phyloP scores from a whole-genome alignment of 371 early-diverging fungal genomes.

The Mortierella sp. region DNA sequence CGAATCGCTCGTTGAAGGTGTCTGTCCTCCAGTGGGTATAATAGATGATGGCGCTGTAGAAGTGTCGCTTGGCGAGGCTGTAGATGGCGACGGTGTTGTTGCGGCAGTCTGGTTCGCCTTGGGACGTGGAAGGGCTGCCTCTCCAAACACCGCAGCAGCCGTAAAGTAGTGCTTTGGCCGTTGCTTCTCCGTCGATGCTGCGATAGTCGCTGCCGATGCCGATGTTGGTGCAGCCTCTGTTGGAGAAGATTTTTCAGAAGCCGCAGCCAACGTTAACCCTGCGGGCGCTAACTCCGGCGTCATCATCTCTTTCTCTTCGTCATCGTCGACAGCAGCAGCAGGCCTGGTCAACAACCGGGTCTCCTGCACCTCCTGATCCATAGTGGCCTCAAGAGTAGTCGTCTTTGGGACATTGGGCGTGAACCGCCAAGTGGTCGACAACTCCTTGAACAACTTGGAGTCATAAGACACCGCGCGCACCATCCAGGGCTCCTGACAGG shows the following conservation, averaged over 20 bases:
- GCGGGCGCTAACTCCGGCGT: too few relatives aligned
- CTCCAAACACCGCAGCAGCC: slow-evolving; percentile 47
- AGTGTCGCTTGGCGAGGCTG: neutral
- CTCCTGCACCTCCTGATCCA: slow-evolving; percentile 40
- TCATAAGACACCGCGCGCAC: slow-evolving; percentile 80
- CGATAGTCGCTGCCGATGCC: neutral
- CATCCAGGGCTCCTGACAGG: slow-evolving; percentile 67
- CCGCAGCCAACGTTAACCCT: too few relatives aligned
- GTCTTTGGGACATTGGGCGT: slow-evolving; percentile 63
- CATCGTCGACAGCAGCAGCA: neutral
- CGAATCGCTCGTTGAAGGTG: neutral
- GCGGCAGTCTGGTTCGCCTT: neutral
- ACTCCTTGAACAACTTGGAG: slow-evolving; percentile 76
- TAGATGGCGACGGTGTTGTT: neutral
- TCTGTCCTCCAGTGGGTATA: neutral
- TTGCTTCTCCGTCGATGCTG: neutral
- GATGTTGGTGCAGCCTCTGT: neutral
- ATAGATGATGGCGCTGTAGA: neutral
- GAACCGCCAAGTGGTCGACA: slow-evolving; percentile 79
- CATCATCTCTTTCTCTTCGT: neutral
- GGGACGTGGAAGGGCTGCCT: slow-evolving; percentile 25
- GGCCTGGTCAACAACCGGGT: slow-evolving; percentile 20
- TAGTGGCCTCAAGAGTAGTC: slow-evolving; percentile 29
- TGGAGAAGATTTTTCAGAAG: too few relatives aligned
- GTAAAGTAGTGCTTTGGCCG: slow-evolving; percentile 23